Conservation (phyloP, 2,329 filamentous ascomycete genomes). For the Cryphonectria japonica region DNA sequence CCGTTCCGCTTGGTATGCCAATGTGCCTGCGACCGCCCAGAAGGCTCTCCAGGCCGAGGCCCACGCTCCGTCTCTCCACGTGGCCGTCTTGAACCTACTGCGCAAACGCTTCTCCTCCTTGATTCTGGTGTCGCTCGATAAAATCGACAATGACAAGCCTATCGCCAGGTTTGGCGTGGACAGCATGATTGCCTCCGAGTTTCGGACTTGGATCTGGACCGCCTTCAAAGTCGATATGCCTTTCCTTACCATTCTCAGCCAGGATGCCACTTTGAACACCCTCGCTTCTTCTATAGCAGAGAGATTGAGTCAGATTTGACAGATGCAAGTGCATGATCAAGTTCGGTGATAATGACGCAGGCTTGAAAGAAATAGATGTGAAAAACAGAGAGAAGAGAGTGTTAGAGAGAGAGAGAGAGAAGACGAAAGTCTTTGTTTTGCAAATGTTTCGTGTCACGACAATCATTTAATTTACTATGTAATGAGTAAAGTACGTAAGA, state of each 20-base stretch:
- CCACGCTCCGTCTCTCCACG: neutral
- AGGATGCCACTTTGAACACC: neutral
- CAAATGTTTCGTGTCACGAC: too few relatives aligned
- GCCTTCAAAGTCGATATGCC: conserved; percentile 41
- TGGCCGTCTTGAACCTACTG: neutral
- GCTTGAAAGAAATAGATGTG: too few relatives aligned
- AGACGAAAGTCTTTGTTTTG: too few relatives aligned
- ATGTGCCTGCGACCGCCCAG: neutral
- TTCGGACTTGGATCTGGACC: conserved; percentile 42
- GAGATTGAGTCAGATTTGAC: neutral
- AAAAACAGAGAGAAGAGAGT: too few relatives aligned
- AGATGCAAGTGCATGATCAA: neutral
- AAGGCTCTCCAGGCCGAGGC: neutral
- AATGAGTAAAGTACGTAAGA: too few relatives aligned
- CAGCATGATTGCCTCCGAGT: conserved; percentile 46
- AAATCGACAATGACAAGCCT: conserved; percentile 35
- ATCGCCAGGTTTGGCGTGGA: conserved; percentile 43
- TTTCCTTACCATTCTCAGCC: conserved; percentile 31
- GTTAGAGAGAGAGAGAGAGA: too few relatives aligned
- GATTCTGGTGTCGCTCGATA: neutral
- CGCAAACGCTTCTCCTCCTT: neutral
- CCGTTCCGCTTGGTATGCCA: neutral
- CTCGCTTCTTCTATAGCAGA: neutral
- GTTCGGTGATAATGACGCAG: too few relatives aligned
- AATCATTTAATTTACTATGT: too few relatives aligned